Conservation (phyloP, 1,139 yeast species). For the Wickerhamomyces sp. region DNA sequence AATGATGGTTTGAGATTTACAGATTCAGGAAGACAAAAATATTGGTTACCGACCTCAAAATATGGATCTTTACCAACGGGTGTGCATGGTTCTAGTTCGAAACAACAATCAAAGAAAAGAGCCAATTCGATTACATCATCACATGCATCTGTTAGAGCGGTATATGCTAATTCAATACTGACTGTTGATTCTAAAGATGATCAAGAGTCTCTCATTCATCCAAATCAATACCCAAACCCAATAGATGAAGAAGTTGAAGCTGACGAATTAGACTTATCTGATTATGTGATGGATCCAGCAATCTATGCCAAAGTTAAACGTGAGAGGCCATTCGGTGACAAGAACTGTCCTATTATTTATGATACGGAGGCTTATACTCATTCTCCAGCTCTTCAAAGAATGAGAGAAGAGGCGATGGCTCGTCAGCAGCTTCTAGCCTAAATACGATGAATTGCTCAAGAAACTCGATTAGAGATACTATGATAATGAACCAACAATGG, state of each 20-base stretch:
- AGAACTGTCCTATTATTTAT: constrained; percentile 54
- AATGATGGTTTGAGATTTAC: constrained; percentile 81
- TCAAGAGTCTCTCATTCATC: neutral
- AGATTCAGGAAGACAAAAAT: constrained; percentile 72
- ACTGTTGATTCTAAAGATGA: constrained; percentile 15
- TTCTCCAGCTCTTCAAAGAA: constrained; percentile 27
- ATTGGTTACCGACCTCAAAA: constrained; percentile 61
- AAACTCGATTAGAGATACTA: too few species aligned
- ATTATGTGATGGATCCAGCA: constrained; percentile 34
- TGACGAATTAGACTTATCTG: constrained; percentile 10
- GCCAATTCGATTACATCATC: constrained; percentile 15
- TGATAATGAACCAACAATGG: too few species aligned
- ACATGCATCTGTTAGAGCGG: constrained; percentile 18
- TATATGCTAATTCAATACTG: constrained; percentile 14
- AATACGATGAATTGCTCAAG: too few species aligned
- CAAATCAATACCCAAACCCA: neutral
- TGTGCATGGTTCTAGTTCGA: constrained; percentile 11
- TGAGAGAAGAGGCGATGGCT: constrained; percentile 26
- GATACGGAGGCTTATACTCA: constrained; percentile 38
- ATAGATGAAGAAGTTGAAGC: constrained; percentile 5
- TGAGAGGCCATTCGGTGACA: constrained; percentile 46
- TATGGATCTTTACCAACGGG: constrained; percentile 1
- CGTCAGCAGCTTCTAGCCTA: constrained; percentile 7
- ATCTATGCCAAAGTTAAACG: constrained; percentile 37
- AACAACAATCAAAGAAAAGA: constrained; percentile 16